These are phyloP conservation scores for Trifolium pratense DNA, from an alignment of 306 rosid genomes.

Conservation along the genomic window DNA sequence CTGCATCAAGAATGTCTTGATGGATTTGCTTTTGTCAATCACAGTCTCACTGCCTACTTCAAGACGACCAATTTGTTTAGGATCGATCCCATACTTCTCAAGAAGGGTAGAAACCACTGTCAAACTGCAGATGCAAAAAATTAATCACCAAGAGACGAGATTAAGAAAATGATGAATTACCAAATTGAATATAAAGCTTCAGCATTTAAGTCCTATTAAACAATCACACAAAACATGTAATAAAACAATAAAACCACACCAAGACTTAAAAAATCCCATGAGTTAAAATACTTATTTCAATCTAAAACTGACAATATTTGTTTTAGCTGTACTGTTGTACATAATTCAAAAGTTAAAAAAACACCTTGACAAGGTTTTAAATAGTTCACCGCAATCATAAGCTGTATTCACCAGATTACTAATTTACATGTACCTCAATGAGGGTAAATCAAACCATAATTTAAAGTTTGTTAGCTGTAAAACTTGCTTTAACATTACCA, in stretches of 20 bases:
- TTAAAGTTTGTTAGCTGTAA: conserved; percentile 15
- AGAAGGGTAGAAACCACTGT: conserved; percentile 87
- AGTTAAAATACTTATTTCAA: conserved; percentile 11
- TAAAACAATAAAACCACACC: conserved; percentile 5
- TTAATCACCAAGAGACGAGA: conserved; percentile 28
- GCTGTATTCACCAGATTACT: too few relatives aligned
- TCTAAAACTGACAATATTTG: not conserved
- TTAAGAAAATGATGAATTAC: not conserved
- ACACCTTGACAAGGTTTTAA: conserved; percentile 4
- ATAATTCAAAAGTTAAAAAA: not conserved
- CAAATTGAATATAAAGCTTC: conserved; percentile 22
- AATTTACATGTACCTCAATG: not conserved
- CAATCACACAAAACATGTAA: conserved; percentile 6
- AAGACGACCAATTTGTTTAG: conserved; percentile 95
- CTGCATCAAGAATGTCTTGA: conserved; percentile 96
- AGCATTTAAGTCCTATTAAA: conserved; percentile 11
- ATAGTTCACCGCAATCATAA: not conserved
- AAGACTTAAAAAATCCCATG: not conserved
- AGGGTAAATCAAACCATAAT: conserved; percentile 14
- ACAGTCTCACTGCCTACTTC: conserved; percentile 99
- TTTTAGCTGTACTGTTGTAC: conserved; percentile 13
- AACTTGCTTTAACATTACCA: conserved; percentile 3
- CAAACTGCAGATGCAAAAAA: conserved; percentile 71
- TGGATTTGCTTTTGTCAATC: conserved; percentile 98
- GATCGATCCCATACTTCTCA: conserved; percentile 82